Base-by-base conservation (phyloP, 805 yeast species). In the Metschnikowia borealis region DNA sequence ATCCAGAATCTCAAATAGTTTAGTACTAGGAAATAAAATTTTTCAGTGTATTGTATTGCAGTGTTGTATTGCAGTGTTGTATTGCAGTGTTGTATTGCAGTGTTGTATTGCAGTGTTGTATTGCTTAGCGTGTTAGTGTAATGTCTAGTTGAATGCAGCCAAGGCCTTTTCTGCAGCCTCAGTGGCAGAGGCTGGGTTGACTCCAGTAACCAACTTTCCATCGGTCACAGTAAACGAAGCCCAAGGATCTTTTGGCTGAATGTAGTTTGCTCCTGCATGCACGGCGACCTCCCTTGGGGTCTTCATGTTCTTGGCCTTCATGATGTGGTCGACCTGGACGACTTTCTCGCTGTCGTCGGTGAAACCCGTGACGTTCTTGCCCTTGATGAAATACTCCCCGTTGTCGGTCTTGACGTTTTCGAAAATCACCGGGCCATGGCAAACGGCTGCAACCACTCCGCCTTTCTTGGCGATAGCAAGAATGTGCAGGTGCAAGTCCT, bases 351-450 rank as follows among this genome's bases (percentile, higher is more conserved):
- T 88, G 21, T 61, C 68, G 50, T 77, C 78, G n/a, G 84, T 75
- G 67, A 83, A 84, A 5, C 87, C 88, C 20, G 89, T 83, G 44
- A 80, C 70, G 26, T 70, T 71, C 62, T 75, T 80, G 48, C 84
- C 87, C 54, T 77, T 63, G 48, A 78, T 69, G 46, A 84, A 56
- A 14, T 68, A 64, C 44, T 71, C 67, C 39, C 81, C 81, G 15
- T 76, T 68, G 5, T 57, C 51, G 38, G 60, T 54, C 38, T 61
- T 67, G 54, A 83, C 60, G 40, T 71, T 70, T n/a, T 73, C 77
- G 53, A 83, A 78, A 53, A 82, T 71, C 18, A 74, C 74, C 11
- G 85, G 85, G 5, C 86, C 88, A 56, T 84, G 87, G 64, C 89
- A 84, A 7, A 83, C 87, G 15, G 87, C 85, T 40, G 82, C 64